A percentile compares a stretch with the other conserved stretches of the same genome.
Evolutionary conservation across 495 filamentous ascomycete genomes (phyloP).

Genomic region (Tricharina praecox): DNA sequence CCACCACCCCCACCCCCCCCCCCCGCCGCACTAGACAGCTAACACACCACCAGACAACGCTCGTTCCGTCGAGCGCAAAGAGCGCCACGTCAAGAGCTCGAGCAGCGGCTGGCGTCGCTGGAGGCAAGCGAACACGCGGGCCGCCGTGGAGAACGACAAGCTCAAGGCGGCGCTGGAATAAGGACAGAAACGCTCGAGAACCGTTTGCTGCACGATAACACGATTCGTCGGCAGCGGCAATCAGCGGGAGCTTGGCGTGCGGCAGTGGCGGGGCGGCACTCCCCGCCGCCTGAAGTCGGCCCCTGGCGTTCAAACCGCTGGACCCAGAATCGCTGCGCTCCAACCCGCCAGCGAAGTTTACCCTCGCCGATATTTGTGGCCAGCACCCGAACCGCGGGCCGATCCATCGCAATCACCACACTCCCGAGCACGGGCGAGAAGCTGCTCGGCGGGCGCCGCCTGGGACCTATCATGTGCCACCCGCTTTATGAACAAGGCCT

Average conservation of each 20-base stretch:
- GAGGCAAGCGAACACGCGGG: conserved; percentile 35
- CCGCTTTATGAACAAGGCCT: conserved; percentile 59
- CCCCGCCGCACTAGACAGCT: too few species aligned
- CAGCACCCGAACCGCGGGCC: conserved; percentile 41
- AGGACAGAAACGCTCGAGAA: conserved; percentile 25
- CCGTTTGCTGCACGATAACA: conserved; percentile 21
- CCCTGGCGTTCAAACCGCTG: conserved; percentile 54
- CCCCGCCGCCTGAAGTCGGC: too few species aligned
- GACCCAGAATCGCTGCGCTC: conserved; percentile 40
- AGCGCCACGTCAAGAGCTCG: conserved; percentile 81
- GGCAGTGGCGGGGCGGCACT: too few species aligned
- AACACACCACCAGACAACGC: too few species aligned
- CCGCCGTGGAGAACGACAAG: conserved; percentile 82
- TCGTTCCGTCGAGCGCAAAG: conserved; percentile 95
- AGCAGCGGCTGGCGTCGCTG: conserved; percentile 62
- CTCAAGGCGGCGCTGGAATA: conserved; percentile 37
- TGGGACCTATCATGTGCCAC: conserved; percentile 82
- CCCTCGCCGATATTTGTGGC: conserved; percentile 24
- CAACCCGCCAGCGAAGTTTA: conserved; percentile 24
- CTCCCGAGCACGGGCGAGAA: conserved; percentile 51
- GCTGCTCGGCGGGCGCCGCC: conserved; percentile 60
- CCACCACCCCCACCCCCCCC: too few species aligned
- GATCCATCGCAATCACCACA: conserved; percentile 52
- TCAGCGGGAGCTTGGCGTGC: conserved; percentile 12
- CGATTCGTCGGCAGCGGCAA: conserved; percentile 18